A percentile compares a stretch with the other conserved stretches of the same genome.
These are phyloP conservation scores for Persicaria maculosa DNA, from an alignment of 148 eudicot species.

Conservation along the genomic window DNA sequence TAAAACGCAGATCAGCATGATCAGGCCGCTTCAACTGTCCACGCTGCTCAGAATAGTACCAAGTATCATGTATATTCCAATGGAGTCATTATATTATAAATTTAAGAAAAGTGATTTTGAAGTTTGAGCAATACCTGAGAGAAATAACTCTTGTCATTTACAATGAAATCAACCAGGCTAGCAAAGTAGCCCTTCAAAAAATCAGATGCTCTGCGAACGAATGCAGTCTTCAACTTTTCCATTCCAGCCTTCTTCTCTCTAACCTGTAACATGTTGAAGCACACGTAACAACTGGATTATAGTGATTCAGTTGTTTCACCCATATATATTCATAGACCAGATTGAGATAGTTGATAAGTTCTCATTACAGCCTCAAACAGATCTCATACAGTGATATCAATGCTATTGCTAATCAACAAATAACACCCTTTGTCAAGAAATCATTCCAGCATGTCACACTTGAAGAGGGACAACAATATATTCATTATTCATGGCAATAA, in stretches of 20 bases:
- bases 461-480: background rate
- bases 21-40: constrained; percentile 95
- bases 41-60: constrained; percentile 44
- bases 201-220: constrained; percentile 90
- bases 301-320: background rate
- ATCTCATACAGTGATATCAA: background rate
- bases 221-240: constrained; percentile 64
- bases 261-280: constrained; percentile 38
- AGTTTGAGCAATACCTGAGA: constrained; percentile 57
- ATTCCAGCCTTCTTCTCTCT: constrained; percentile 84
- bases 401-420: background rate
- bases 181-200: constrained; percentile 78
- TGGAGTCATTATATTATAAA: background rate
- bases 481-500: background rate
- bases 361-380: background rate
- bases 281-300: background rate
- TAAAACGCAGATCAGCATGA: constrained; percentile 90
- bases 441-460: background rate
- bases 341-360: background rate
- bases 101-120: constrained; percentile 13
- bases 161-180: constrained; percentile 95
- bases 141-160: constrained; percentile 89
- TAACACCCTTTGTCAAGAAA: background rate
- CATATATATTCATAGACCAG: constrained; percentile 6
- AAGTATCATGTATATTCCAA: constrained; percentile 6